Evolutionary conservation across 306 rosid species (phyloP), one percentile per base, ranked within the genome.

Genomic region (Leucaena leucocephala): DNA sequence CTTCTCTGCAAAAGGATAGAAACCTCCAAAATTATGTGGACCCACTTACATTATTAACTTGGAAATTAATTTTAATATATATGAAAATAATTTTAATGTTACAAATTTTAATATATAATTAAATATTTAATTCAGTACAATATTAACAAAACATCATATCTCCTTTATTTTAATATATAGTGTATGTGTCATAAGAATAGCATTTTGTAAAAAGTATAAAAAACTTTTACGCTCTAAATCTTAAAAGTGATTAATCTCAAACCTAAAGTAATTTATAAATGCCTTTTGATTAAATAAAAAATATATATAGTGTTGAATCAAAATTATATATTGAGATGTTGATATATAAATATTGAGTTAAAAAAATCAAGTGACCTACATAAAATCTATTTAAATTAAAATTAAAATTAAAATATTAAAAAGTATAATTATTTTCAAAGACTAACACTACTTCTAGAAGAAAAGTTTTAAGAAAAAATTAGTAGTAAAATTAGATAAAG

Each of bases 1-100:
- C 78, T 55, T 80, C 82, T 59, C 82, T 61, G 75, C 62, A 76
- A 76, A 85, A 52, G 74, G 78, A 62, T 14, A 73, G 17, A 67
- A 73, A 19, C 36, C 27, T 76, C 72, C 68, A 82, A 55, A 55
- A 83, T 83, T 77, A 73, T 77, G 43, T 3, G 5, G 15, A 42
- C 73, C 79, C 75, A 27, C 59, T 63, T 33, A 45, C 66, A 52
- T 61, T 61, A 54, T 54, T 59, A 11, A 59, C 17, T 4, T 59
- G 16, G 39, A 11, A 59, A 58, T 21, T 58, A 22, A 17, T 17
- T 19, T 3, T 1, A 13, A 21, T 7, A 2, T 19, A 57, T 3
- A 19, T 21, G 34, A 54, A 54, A 54, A 55, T 55, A 19, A 55
- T 55, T 55, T 19, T 7, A 8, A 3, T 3, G 2, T n/a, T 55